Percentiles rank a stretch among this genome's conserved stretches.
Evolutionary conservation across 2,329 filamentous ascomycete genomes (phyloP).

Genomic region (Pyricularia grisea): DNA sequence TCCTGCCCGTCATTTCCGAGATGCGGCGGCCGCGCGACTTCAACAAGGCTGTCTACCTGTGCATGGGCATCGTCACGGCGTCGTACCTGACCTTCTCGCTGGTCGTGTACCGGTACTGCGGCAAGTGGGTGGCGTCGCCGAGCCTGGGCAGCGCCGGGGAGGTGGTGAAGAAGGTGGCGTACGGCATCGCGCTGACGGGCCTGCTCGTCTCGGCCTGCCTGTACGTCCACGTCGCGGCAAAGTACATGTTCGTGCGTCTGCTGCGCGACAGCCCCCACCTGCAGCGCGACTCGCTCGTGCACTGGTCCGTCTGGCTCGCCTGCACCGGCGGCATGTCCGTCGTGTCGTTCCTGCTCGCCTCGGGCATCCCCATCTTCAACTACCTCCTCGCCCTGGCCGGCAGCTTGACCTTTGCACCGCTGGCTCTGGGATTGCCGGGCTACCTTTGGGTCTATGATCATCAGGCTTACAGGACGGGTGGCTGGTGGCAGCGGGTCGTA

Average conservation of each 20-base stretch:
- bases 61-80: not conserved
- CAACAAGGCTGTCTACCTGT: slow-evolving; percentile 44
- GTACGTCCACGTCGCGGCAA: slow-evolving; percentile 17
- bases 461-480: not conserved
- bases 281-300: slow-evolving; percentile 17
- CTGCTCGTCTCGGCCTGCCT: slow-evolving; percentile 33
- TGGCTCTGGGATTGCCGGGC: slow-evolving; percentile 10
- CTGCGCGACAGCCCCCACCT: slow-evolving; percentile 19
- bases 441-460: slow-evolving; percentile 8
- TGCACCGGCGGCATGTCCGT: slow-evolving; percentile 8
- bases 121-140: slow-evolving; percentile 52
- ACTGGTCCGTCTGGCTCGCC: slow-evolving; percentile 20
- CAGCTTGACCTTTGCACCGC: slow-evolving; percentile 7
- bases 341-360: slow-evolving; percentile 11
- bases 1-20: slow-evolving; percentile 56
- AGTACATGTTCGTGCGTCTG: slow-evolving; percentile 23
- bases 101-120: slow-evolving; percentile 53
- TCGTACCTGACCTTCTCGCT: slow-evolving; percentile 22
- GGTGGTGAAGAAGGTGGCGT: slow-evolving; percentile 50
- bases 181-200: slow-evolving; percentile 47
- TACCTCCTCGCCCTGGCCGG: slow-evolving; percentile 11
- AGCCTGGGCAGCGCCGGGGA: slow-evolving; percentile 51
- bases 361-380: slow-evolving; percentile 13
- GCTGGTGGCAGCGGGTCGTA: not conserved
- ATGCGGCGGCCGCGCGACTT: slow-evolving; percentile 52